Base-by-base conservation (phyloP, 345 rosid genomes). In the Linum lewisii region DNA sequence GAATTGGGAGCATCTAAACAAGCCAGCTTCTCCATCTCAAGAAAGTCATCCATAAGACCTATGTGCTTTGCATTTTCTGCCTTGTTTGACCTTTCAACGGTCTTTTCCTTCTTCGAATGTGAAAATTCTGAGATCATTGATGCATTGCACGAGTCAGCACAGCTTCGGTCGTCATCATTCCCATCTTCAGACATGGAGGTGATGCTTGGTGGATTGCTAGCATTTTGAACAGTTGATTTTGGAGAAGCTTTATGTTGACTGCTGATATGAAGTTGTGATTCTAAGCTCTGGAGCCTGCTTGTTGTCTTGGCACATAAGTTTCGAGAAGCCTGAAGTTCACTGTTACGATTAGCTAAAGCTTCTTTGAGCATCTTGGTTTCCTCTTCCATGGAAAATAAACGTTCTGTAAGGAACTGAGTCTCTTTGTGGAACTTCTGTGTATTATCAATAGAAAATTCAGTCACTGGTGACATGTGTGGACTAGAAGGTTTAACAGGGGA, bases 361-460 rank as follows among this genome's bases (percentile, higher is more conserved):
- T 93, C 99, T 75, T 87, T 93, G 51, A 93, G 79, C 96, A 90
- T 85, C 88, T 93, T 93, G 57, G 92, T 90, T 66, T 93, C 99
- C 72, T 93, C 97, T 72, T 93, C 99, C 96, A 87, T 79, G n/a
- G 90, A 74, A 67, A 87, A 55, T 60, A 93, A 65, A 45, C 96
- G 75, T 63, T 87, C 96, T 13, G 95, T 81, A n/a, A 87, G 74
- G 69, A 90, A 81, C 66, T 85, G 90, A 15, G 84, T 79, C 70
- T 92, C 98, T 70, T 83, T 83, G 4, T 83, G 84, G 61, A 77
- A 85, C 78, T 87, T 86, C 54, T 86, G 98, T 50, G 62, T 70
- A 69, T 72, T 75, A 25, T 90, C 99, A 47, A 81, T 66, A 2
- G 92, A 76, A 66, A 84, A 94, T 65, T 85, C 96, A 0, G 86